phyloP scores from a whole-genome alignment of 2,329 filamentous ascomycete species.

The Phialocephala sp. region DNA sequence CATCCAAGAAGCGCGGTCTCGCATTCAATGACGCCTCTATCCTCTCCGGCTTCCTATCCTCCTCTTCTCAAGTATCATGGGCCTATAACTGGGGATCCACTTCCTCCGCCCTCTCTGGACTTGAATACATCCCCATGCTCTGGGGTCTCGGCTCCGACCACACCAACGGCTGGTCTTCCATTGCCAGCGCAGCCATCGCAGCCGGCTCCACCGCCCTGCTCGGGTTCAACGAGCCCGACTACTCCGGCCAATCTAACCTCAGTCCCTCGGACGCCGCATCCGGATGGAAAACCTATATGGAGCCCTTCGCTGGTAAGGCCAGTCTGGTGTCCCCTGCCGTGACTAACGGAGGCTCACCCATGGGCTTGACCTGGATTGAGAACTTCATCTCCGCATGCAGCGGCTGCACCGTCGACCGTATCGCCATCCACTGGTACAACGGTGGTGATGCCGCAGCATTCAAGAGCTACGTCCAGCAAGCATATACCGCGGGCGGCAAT shows the following conservation, averaged over 20 bases:
- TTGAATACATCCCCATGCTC: constrained; percentile 71
- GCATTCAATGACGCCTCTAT: constrained; percentile 67
- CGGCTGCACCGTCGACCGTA: constrained; percentile 51
- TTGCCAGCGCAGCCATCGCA: constrained; percentile 57
- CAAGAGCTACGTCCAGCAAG: constrained; percentile 49
- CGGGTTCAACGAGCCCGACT: constrained; percentile 76
- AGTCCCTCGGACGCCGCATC: constrained; percentile 44
- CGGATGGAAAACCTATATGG: constrained; percentile 50
- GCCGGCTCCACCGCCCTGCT: constrained; percentile 63
- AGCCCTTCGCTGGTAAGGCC: constrained; percentile 50
- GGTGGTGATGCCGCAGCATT: constrained; percentile 45
- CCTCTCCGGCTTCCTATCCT: constrained; percentile 54
- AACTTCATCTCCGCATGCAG: constrained; percentile 50
- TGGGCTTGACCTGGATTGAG: constrained; percentile 52
- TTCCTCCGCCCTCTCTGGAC: constrained; percentile 43
- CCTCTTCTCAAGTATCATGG: constrained; percentile 56
- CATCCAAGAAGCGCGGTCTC: constrained; percentile 62
- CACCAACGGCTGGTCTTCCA: constrained; percentile 55
- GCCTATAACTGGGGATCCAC: constrained; percentile 71
- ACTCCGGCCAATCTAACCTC: constrained; percentile 60
- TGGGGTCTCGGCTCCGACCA: constrained; percentile 58
- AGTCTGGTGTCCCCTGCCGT: constrained; percentile 54
- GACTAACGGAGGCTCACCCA: constrained; percentile 49
- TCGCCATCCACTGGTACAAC: constrained; percentile 56
- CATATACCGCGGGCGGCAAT: constrained; percentile 44